Conservation (phyloP, 768 basidiomycete genomes). For the Kondoa malvinella region DNA sequence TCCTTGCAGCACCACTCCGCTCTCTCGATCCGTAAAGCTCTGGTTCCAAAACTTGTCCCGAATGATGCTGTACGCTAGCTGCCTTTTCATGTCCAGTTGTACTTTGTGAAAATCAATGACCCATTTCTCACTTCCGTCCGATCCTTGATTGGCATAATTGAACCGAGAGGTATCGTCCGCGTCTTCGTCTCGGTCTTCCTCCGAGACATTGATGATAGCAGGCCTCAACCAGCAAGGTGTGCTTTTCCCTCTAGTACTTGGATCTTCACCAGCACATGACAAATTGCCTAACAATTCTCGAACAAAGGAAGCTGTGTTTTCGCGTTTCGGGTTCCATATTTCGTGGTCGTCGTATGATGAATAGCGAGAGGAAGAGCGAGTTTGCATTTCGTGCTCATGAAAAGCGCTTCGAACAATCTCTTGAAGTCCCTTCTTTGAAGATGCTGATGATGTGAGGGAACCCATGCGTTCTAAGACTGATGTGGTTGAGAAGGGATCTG, state of each 20-base stretch:
- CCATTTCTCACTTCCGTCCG: neutral
- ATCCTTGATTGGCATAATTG: neutral
- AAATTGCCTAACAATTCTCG: neutral
- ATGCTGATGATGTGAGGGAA: neutral
- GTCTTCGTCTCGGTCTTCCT: neutral
- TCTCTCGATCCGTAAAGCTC: neutral
- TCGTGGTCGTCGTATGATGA: neutral
- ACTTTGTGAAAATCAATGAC: neutral
- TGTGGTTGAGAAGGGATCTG: neutral
- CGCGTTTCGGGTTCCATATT: neutral
- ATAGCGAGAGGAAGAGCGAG: neutral
- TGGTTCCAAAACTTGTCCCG: neutral
- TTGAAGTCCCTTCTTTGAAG: neutral
- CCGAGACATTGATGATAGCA: neutral
- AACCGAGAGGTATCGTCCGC: neutral
- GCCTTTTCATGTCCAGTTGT: neutral
- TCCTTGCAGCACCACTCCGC: constrained; percentile 7
- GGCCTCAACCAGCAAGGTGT: neutral
- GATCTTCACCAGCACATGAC: neutral
- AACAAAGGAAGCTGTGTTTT: neutral
- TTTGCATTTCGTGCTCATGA: neutral
- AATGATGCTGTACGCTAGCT: neutral
- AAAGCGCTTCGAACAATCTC: neutral
- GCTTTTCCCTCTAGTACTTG: neutral
- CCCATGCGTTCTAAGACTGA: neutral